phyloP scores from a whole-genome alignment of 169 alveolate genomes.

The Perkinsus olseni region DNA sequence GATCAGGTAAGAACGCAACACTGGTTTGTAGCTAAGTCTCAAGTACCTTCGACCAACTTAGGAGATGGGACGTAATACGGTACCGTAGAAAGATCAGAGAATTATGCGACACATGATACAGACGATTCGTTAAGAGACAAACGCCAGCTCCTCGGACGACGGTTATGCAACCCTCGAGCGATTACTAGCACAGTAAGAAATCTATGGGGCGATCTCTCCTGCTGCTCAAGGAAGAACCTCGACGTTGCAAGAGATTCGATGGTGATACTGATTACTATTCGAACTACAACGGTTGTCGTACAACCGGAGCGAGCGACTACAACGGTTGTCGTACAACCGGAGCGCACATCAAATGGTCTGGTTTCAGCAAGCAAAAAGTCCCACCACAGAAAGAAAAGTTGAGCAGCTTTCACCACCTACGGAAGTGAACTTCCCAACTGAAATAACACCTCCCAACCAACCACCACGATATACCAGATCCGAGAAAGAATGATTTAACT shows the following conservation, averaged over 20 bases:
- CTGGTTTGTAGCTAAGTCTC: neutral
- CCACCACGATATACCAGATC: neutral
- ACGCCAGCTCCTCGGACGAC: neutral
- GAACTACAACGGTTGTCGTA: no score
- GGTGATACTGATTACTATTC: neutral
- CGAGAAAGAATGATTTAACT: neutral
- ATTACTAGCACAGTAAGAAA: neutral
- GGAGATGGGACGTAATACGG: neutral
- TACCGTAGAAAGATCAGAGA: neutral
- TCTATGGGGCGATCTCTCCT: neutral
- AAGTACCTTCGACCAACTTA: neutral
- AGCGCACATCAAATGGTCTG: no score
- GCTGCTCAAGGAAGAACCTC: neutral
- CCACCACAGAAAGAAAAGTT: no score
- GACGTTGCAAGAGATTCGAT: neutral
- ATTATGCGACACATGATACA: neutral
- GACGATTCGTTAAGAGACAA: neutral
- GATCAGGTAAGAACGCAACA: no score
- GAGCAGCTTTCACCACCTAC: no score
- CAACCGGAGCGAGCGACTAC: no score
- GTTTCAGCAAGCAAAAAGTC: no score
- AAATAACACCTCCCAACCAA: neutral
- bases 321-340: no score
- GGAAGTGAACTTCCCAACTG: neutral
- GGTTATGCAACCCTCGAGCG: neutral